Percentiles rank a stretch among this genome's conserved stretches.
Evolutionary conservation across 2,329 filamentous ascomycete species (phyloP).

Genomic region (Aspergillaceae sp.): DNA sequence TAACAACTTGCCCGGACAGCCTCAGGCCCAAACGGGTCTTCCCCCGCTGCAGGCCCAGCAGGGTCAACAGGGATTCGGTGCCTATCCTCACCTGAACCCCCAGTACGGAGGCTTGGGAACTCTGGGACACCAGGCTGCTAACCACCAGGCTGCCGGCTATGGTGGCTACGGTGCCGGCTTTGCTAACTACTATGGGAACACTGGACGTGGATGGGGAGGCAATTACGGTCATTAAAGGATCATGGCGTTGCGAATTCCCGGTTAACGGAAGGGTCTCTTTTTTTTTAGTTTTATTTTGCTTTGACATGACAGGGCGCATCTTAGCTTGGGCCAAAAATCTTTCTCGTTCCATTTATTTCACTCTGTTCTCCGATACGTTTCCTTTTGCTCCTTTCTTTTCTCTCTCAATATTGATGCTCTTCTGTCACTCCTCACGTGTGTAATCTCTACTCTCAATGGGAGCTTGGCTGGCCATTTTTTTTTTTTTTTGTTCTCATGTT

Average conservation of each 20-base stretch:
- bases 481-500: slow-evolving; percentile 10
- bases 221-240: slow-evolving; percentile 39
- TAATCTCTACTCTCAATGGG: slow-evolving; percentile 35
- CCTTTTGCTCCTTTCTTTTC: slow-evolving; percentile 4
- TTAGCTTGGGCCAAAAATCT: slow-evolving; percentile 9
- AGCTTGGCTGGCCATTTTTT: slow-evolving; percentile 29
- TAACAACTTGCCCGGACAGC: slow-evolving; percentile 47
- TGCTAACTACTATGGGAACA: slow-evolving; percentile 37
- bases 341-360: slow-evolving; percentile 9
- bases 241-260: slow-evolving; percentile 14
- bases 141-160: slow-evolving; percentile 35
- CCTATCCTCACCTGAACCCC: slow-evolving; percentile 47
- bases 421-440: slow-evolving; percentile 26
- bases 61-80: slow-evolving; percentile 48
- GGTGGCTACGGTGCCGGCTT: slow-evolving; percentile 37
- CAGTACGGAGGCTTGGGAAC: slow-evolving; percentile 44
- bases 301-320: slow-evolving; percentile 14
- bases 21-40: slow-evolving; percentile 42
- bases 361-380: slow-evolving; percentile 2
- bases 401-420: slow-evolving; percentile 4
- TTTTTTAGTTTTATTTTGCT: slow-evolving; percentile 6
- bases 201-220: slow-evolving; percentile 38
- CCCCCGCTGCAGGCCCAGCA: slow-evolving; percentile 48
- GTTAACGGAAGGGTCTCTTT: slow-evolving; percentile 14
- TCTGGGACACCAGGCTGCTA: slow-evolving; percentile 35